A percentile compares a stretch with the other conserved stretches of the same genome.
phyloP scores from a whole-genome alignment of 441 rosid genomes.

The Syzygium syzygioides region DNA sequence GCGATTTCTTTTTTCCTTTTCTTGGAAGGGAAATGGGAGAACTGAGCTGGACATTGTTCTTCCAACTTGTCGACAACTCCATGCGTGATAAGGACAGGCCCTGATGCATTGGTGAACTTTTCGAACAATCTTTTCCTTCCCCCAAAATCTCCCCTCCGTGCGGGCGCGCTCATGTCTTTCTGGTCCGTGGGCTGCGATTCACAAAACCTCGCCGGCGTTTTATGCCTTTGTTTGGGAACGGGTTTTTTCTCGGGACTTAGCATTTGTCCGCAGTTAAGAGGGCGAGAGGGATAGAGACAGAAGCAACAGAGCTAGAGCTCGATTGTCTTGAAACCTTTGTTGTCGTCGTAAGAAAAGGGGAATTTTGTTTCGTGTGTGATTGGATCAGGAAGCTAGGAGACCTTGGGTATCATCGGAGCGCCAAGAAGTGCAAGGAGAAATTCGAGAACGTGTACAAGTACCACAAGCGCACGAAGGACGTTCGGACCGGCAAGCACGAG shows the following conservation, averaged over 20 bases:
- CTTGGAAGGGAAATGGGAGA: background rate
- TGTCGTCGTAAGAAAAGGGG: background rate
- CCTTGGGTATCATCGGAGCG: slow-evolving; percentile 9
- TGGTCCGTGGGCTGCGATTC: background rate
- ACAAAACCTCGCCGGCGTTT: background rate
- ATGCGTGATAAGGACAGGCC: background rate
- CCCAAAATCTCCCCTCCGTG: background rate
- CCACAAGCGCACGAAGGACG: slow-evolving; percentile 13
- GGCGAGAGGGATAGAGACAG: background rate
- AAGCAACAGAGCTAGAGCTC: background rate
- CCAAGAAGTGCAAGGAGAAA: slow-evolving; percentile 17
- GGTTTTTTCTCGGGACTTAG: background rate
- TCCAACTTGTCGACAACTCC: background rate
- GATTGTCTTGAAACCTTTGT: background rate
- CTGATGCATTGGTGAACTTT: background rate
- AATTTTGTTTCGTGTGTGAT: background rate
- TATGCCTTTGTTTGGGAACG: background rate
- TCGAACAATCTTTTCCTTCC: background rate
- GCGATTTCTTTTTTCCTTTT: background rate
- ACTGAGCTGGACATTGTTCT: background rate
- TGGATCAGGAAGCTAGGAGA: slow-evolving; percentile 16
- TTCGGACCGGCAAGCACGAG: slow-evolving; percentile 6
- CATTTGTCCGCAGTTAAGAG: background rate
- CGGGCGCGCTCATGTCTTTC: background rate
- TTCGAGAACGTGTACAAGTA: slow-evolving; percentile 16